phyloP scores from a whole-genome alignment of 495 filamentous ascomycete genomes.

The Hypoxylon subgilvum region DNA sequence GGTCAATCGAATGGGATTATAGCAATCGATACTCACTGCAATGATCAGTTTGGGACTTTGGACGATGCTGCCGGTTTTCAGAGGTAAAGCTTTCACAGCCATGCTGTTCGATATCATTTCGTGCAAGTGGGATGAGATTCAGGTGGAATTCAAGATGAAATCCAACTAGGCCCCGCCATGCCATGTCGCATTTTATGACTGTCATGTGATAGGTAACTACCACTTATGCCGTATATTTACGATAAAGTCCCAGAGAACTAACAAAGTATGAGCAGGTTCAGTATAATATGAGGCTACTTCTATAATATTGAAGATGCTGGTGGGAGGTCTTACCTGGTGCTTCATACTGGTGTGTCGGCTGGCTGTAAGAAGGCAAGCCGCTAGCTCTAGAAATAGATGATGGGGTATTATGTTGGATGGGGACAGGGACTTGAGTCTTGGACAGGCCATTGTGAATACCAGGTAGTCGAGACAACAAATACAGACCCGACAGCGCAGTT shows the following conservation, averaged over 20 bases:
- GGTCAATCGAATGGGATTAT: conserved; percentile 1
- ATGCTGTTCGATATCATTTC: no score
- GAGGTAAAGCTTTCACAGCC: background rate
- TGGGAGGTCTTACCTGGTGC: background rate
- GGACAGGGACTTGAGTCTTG: no score
- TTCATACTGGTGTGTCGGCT: background rate
- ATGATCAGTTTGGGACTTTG: background rate
- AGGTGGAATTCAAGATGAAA: background rate
- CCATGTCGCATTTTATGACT: no score
- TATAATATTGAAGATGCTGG: no score
- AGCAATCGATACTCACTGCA: background rate
- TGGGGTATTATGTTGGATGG: background rate
- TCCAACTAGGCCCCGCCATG: background rate
- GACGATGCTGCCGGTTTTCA: conserved; percentile 1
- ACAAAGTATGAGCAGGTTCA: no score
- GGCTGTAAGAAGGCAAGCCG: background rate
- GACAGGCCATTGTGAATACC: conserved; percentile 4
- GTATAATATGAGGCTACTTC: no score
- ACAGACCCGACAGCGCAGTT: conserved; percentile 22
- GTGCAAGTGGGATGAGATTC: no score
- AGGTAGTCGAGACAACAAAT: background rate
- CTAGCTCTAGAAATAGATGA: background rate
- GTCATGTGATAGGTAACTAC: no score
- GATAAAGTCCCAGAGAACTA: no score
- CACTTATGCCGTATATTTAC: no score